These are phyloP conservation scores for Trypanosoma caninum DNA, from an alignment of 208 protist genomes.

Conservation along the genomic window DNA sequence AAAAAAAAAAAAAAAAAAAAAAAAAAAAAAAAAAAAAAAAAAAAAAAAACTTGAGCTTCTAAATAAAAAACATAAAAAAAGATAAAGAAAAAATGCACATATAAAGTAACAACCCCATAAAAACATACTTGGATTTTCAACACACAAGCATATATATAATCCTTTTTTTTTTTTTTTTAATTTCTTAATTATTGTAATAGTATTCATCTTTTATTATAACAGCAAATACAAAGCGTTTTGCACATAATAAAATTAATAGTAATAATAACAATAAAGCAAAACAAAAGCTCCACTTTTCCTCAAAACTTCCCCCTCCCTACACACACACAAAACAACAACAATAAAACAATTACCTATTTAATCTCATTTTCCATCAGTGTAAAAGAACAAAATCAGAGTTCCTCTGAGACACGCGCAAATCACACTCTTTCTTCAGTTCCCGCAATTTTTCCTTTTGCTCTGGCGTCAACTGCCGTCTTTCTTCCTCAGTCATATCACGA, in stretches of 20 bases:
- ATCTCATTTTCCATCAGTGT: slow-evolving; percentile 4
- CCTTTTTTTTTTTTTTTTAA: too few species aligned
- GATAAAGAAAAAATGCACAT: neutral
- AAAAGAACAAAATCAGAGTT: slow-evolving; percentile 25
- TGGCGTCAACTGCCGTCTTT: slow-evolving; percentile 58
- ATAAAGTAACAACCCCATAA: neutral
- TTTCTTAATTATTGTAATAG: too few species aligned
- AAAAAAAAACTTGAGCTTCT: neutral
- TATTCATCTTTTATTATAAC: too few species aligned
- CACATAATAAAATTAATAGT: too few species aligned
- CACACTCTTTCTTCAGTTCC: slow-evolving; percentile 48
- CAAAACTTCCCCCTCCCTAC: neutral
- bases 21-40: neutral
- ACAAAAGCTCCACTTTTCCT: too few species aligned
- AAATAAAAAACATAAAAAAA: slow-evolving; percentile 3
- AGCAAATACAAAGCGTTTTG: too few species aligned
- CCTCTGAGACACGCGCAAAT: slow-evolving; percentile 35
- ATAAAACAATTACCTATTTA: neutral
- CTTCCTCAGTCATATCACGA: slow-evolving; percentile 69
- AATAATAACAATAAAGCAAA: too few species aligned
- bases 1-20: neutral
- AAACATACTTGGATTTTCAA: too few species aligned
- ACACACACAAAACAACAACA: neutral
- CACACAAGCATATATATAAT: neutral
- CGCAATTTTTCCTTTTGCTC: slow-evolving; percentile 78